Evolutionary conservation across 1,284 basidiomycete genomes (phyloP).

Genomic region (Porodaedalea pini): DNA sequence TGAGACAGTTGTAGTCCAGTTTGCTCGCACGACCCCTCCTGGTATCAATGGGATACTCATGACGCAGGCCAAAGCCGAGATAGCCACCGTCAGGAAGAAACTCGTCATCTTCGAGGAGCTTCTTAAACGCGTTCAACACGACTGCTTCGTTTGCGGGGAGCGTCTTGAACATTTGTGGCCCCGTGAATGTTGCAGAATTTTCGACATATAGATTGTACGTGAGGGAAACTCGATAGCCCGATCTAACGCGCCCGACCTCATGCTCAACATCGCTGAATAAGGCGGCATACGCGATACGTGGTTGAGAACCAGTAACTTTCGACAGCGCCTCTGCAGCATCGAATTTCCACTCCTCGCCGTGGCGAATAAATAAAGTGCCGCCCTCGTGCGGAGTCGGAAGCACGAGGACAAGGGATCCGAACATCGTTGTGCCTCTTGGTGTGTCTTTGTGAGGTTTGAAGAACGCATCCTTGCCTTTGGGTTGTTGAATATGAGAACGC

Average conservation of each 20-base stretch:
- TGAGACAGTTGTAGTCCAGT: slow-evolving; percentile 18
- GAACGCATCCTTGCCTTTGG: slow-evolving; percentile 13
- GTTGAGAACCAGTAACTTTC: neutral
- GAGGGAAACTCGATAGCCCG: slow-evolving; percentile 40
- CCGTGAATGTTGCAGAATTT: slow-evolving; percentile 11
- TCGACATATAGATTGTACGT: slow-evolving; percentile 36
- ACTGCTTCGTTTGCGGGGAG: neutral
- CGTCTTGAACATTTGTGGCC: neutral
- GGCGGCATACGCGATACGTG: slow-evolving; percentile 33
- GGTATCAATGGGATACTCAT: slow-evolving; percentile 31
- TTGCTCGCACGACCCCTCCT: neutral
- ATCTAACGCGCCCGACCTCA: slow-evolving; percentile 36
- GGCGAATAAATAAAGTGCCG: slow-evolving; percentile 11
- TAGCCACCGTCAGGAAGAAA: slow-evolving; percentile 31
- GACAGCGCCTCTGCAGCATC: slow-evolving; percentile 23
- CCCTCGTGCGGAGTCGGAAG: slow-evolving; percentile 17
- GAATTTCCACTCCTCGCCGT: slow-evolving; percentile 18
- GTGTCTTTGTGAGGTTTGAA: slow-evolving; percentile 21
- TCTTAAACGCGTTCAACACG: slow-evolving; percentile 22
- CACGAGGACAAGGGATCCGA: slow-evolving; percentile 19
- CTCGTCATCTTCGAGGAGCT: slow-evolving; percentile 24
- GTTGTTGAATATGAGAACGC: neutral
- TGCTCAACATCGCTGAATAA: slow-evolving; percentile 41
- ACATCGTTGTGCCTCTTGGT: slow-evolving; percentile 14
- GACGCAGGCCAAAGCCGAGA: slow-evolving; percentile 33